These are phyloP conservation scores for Bidens hawaiensis DNA, from an alignment of 140 eudicot species.

Conservation along the genomic window DNA sequence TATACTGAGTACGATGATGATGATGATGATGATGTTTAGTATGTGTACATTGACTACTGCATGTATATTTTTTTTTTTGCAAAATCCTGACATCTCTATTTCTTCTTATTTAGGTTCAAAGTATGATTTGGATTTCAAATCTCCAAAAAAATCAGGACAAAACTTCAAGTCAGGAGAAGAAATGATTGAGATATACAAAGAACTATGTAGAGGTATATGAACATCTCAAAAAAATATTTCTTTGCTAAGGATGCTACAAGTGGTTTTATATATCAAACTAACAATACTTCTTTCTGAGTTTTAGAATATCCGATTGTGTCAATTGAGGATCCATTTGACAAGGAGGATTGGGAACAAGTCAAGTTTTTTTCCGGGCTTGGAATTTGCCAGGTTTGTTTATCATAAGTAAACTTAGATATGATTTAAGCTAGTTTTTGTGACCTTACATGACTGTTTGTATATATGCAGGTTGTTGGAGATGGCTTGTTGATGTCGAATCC, in stretches of 20 bases:
- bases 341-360: slow-evolving; percentile 95
- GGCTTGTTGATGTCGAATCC: slow-evolving; percentile 84
- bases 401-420: neutral
- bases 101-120: slow-evolving; percentile 63
- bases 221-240: neutral
- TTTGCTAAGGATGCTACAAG: neutral
- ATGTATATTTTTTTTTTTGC: slow-evolving; percentile 10
- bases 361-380: slow-evolving; percentile 66
- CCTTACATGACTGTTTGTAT: slow-evolving; percentile 1
- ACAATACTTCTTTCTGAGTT: slow-evolving; percentile 6
- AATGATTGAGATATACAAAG: slow-evolving; percentile 85
- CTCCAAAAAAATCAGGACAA: slow-evolving; percentile 79
- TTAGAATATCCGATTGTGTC: slow-evolving; percentile 94
- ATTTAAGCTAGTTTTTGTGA: neutral
- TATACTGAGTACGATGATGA: too few relatives aligned
- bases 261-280: neutral
- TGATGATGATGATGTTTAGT: too few relatives aligned
- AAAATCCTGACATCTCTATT: slow-evolving; percentile 13
- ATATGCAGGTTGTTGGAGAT: slow-evolving; percentile 90
- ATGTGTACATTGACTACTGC: neutral
- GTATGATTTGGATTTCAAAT: slow-evolving; percentile 82
- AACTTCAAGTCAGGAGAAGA: slow-evolving; percentile 94
- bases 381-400: slow-evolving; percentile 72
- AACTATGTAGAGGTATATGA: slow-evolving; percentile 72
- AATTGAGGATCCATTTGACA: slow-evolving; percentile 98